Conservation (phyloP, 2,329 filamentous ascomycete species). For the Niveomyces coronatus region DNA sequence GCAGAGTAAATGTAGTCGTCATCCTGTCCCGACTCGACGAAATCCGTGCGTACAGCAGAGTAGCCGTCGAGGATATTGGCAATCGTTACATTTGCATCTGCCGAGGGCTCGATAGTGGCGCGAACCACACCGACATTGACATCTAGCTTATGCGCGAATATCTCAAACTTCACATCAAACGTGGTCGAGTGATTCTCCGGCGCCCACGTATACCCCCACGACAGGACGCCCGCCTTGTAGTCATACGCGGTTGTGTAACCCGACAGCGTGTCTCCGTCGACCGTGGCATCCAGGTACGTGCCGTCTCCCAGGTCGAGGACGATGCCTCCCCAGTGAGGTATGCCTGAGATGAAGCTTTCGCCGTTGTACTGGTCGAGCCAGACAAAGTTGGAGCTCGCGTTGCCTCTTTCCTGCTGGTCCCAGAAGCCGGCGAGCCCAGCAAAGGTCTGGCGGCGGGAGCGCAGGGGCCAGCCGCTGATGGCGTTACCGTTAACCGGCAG, state of each 20-base stretch:
- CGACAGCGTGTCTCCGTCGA: slow-evolving; percentile 46
- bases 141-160: slow-evolving; percentile 54
- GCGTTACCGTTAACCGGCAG: slow-evolving; percentile 13
- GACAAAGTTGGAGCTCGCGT: slow-evolving; percentile 51
- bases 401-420: slow-evolving; percentile 43
- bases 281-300: slow-evolving; percentile 48
- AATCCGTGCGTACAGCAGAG: slow-evolving; percentile 54
- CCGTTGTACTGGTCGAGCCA: slow-evolving; percentile 52
- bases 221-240: slow-evolving; percentile 50
- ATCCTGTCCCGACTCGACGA: slow-evolving; percentile 45
- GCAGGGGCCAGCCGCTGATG: slow-evolving; percentile 60
- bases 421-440: slow-evolving; percentile 60
- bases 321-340: slow-evolving; percentile 46
- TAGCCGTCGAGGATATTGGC: slow-evolving; percentile 59
- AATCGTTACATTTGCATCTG: slow-evolving; percentile 44
- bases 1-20: slow-evolving; percentile 49
- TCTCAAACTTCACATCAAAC: slow-evolving; percentile 52
- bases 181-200: slow-evolving; percentile 33
- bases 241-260: slow-evolving; percentile 52
- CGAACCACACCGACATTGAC: slow-evolving; percentile 44
- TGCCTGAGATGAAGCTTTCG: slow-evolving; percentile 60
- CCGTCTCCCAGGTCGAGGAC: slow-evolving; percentile 44
- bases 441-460: slow-evolving; percentile 52
- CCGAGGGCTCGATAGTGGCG: slow-evolving; percentile 45
- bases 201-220: slow-evolving; percentile 58